These are phyloP conservation scores for Friedmanniomyces endolithicus DNA, from an alignment of 495 filamentous ascomycete species.

Conservation along the genomic window DNA sequence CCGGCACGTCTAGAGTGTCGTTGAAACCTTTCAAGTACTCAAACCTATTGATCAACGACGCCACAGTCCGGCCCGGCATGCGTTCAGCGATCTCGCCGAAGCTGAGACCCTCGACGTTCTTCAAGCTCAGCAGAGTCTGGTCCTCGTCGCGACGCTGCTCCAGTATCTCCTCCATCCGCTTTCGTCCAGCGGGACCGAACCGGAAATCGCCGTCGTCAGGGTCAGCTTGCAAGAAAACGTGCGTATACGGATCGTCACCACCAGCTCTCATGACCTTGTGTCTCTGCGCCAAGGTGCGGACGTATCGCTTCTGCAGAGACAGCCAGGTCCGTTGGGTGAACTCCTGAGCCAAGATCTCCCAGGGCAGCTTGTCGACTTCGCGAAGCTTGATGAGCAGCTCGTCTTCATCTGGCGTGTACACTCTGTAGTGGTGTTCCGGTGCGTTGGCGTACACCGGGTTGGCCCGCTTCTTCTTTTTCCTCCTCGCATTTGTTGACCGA, in stretches of 20 bases:
- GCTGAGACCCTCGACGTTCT: conserved; percentile 6
- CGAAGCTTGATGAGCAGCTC: conserved; percentile 12
- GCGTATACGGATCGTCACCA: conserved; percentile 7
- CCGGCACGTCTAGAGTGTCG: background rate
- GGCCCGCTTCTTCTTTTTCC: background rate
- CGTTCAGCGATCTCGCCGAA: conserved; percentile 9
- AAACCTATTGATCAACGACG: conserved; percentile 4
- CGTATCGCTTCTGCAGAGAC: conserved; percentile 20
- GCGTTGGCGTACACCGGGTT: background rate
- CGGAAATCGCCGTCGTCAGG: background rate
- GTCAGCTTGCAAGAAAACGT: background rate
- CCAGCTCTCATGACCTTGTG: background rate
- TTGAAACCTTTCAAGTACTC: background rate
- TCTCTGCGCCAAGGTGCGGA: conserved; percentile 7
- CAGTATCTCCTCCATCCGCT: background rate
- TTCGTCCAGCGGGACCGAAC: background rate
- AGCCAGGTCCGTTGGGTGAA: conserved; percentile 9
- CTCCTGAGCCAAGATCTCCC: conserved; percentile 8
- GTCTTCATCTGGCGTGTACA: conserved; percentile 12
- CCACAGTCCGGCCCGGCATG: conserved; percentile 5
- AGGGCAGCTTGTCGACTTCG: conserved; percentile 16
- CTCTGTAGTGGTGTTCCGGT: background rate
- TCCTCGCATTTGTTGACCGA: no score
- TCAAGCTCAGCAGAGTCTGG: conserved; percentile 7
- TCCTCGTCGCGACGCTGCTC: conserved; percentile 12